Percentiles rank a stretch among this genome's conserved stretches.
Evolutionary conservation across 768 basidiomycete species (phyloP).

Genomic region (Holtermannia corniformis): DNA sequence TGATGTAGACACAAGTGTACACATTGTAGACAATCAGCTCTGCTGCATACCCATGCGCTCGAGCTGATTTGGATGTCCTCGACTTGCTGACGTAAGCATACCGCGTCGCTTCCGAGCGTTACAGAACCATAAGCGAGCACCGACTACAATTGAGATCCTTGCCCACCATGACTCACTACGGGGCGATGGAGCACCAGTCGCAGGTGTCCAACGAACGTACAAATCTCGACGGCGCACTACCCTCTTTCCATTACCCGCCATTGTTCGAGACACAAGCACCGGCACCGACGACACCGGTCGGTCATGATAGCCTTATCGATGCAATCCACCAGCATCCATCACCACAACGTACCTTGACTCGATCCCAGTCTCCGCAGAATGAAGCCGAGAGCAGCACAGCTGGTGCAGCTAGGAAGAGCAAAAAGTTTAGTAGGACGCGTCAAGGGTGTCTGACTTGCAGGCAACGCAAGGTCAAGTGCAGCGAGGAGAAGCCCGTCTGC

Average conservation of each 20-base stretch:
- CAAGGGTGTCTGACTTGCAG: neutral
- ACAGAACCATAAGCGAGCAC: too few species aligned
- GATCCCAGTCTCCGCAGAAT: neutral
- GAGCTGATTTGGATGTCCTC: too few species aligned
- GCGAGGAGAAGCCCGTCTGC: constrained; percentile 11
- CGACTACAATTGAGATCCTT: too few species aligned
- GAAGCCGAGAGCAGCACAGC: neutral
- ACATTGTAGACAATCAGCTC: too few species aligned
- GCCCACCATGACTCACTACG: neutral
- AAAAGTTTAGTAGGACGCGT: neutral
- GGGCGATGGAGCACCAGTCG: neutral
- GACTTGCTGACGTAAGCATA: too few species aligned
- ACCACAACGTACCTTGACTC: neutral
- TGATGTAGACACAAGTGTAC: too few species aligned
- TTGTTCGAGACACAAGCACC: neutral
- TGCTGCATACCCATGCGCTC: too few species aligned
- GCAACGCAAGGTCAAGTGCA: constrained; percentile 12
- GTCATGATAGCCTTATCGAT: neutral
- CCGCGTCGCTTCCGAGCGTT: too few species aligned
- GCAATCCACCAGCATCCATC: neutral
- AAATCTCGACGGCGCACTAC: too few species aligned
- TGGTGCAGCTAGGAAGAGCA: neutral
- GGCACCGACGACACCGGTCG: neutral
- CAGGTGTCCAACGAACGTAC: neutral
- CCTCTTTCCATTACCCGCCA: too few species aligned